Conservation (phyloP, 1,139 yeast genomes). For the Lodderomyces orthopsilosis region DNA sequence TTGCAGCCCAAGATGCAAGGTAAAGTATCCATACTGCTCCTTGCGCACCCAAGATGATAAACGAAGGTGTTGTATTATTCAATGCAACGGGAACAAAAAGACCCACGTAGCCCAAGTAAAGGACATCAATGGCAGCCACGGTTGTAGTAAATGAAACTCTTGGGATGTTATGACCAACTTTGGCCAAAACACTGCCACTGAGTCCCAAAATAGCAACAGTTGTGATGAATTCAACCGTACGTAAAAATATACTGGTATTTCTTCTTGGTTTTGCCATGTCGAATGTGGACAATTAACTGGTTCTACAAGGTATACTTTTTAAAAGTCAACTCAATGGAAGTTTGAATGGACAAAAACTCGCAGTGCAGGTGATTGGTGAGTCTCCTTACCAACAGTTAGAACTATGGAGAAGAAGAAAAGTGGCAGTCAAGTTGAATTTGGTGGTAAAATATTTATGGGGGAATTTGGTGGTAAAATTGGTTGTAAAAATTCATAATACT, state of each 20-base stretch:
- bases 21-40: slow-evolving; percentile 20
- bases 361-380: not conserved
- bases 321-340: not conserved
- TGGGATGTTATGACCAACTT: slow-evolving; percentile 13
- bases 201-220: slow-evolving; percentile 23
- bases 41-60: slow-evolving; percentile 21
- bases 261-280: slow-evolving; percentile 1
- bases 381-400: not conserved
- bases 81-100: slow-evolving; percentile 14
- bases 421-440: not conserved
- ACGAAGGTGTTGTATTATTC: slow-evolving; percentile 14
- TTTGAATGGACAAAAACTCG: not conserved
- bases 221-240: slow-evolving; percentile 21
- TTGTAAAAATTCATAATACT: not conserved
- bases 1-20: slow-evolving; percentile 23
- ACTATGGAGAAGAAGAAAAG: not conserved
- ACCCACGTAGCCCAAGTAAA: slow-evolving; percentile 23
- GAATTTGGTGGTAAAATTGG: slow-evolving; percentile 2
- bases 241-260: slow-evolving; percentile 8
- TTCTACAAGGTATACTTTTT: too few relatives aligned
- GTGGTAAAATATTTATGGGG: not conserved
- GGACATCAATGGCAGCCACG: slow-evolving; percentile 19
- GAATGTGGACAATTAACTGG: too few relatives aligned
- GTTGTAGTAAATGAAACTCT: slow-evolving; percentile 22
- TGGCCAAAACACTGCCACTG: slow-evolving; percentile 21